Evolutionary conservation across 176 grass and related monocot genomes (phyloP), one percentile per base, ranked within the genome.

Genomic region (Pontederia paniculata): DNA sequence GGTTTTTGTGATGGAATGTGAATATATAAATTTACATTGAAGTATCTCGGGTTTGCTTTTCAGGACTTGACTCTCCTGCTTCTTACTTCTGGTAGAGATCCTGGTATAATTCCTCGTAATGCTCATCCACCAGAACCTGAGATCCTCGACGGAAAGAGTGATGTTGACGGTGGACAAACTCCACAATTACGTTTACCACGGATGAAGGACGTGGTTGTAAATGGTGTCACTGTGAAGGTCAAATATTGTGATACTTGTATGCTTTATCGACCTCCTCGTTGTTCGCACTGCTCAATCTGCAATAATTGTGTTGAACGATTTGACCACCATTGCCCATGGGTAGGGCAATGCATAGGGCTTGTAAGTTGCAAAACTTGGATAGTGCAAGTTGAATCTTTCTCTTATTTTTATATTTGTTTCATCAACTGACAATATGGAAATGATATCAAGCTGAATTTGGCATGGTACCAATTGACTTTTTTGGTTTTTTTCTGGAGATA

Each of bases 211-310:
- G 81, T 95, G 61, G 31, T 68, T 2, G 89, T 95, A 56, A 95
- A 95, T 82, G 84, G 84, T 25, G 67, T 85, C 1, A 18, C 65
- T 45, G 84, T 95, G 51, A 95, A 88, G 65, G 76, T 95, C 64
- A 95, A 95, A 60, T 95, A 95, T 67, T 95, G 89, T 23, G 89
- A 95, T 57, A 95, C 89, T 50, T 95, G 89, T 74, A 88, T 95
- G 89, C 71, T 95, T 48, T 95, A 95, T 67, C 81, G 89, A 31
- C 84, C 89, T 67, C 89, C 84, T 65, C 78, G 89, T 53, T 95
- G 89, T 22, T 95, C 89, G 11, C 89, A 95, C 44, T 95, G 89
- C 74, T 88, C 84, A 28, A 95, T 95, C 58, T 95, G 89, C 63
- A 88, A 95, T 80, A 95, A 95, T 48, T 95, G 89, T 42, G 89